Evolutionary conservation across 441 rosid species (phyloP).

Genomic region (Sinapis alba): DNA sequence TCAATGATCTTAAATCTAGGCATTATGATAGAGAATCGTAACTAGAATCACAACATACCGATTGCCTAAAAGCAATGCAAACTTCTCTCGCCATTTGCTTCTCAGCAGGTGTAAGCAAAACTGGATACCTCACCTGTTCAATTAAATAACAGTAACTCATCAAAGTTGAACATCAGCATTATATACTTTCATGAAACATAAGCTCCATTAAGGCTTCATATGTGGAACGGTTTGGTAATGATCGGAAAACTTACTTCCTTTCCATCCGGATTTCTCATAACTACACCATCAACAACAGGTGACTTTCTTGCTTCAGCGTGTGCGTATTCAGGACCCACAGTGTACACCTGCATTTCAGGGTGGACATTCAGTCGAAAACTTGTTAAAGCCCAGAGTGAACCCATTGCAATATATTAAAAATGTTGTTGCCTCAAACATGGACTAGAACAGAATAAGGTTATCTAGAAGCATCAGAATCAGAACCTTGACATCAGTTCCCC

Average conservation of each 20-base stretch:
- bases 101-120: conserved; percentile 90
- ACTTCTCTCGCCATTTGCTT: conserved; percentile 99
- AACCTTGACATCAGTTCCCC: conserved; percentile 99
- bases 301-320: conserved; percentile 99
- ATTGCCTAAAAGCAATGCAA: conserved; percentile 95
- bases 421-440: neutral
- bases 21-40: neutral
- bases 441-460: neutral
- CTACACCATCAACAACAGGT: conserved; percentile 99
- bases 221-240: conserved; percentile 12
- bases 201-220: conserved; percentile 19
- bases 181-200: conserved; percentile 11
- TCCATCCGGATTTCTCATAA: conserved; percentile 96
- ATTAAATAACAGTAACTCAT: conserved; percentile 19
- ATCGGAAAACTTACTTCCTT: conserved; percentile 75
- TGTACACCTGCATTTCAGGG: conserved; percentile 72
- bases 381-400: neutral
- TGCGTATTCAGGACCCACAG: conserved; percentile 97
- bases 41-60: conserved; percentile 50
- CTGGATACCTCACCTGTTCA: conserved; percentile 94
- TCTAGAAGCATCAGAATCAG: conserved; percentile 8
- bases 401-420: neutral
- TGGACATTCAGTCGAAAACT: conserved; percentile 23
- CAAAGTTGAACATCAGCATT: conserved; percentile 15
- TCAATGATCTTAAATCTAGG: neutral